Conservation (phyloP, 2,329 filamentous ascomycete genomes). For the Sclerotinia borealis region DNA sequence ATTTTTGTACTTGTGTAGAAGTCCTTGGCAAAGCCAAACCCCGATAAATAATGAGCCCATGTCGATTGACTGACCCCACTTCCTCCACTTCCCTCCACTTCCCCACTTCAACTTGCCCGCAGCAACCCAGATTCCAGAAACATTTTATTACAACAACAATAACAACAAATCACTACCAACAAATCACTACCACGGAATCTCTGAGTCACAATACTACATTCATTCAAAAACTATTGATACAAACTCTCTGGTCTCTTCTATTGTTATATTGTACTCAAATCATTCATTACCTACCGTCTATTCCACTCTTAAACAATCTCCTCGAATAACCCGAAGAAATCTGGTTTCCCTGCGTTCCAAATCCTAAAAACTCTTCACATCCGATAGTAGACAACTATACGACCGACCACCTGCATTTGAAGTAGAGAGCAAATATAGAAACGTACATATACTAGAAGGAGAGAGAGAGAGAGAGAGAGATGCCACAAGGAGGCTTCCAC, state of each 20-base stretch:
- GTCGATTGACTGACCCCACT: no score
- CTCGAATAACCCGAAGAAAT: neutral
- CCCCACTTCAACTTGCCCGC: neutral
- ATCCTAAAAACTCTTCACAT: neutral
- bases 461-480: neutral
- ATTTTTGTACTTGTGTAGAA: no score
- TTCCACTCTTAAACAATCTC: neutral
- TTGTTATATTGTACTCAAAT: neutral
- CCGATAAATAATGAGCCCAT: neutral
- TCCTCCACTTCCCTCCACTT: no score
- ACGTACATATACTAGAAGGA: neutral
- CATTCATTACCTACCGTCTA: neutral
- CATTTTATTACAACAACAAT: neutral
- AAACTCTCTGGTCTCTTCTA: neutral
- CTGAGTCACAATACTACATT: neutral
- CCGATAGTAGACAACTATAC: neutral
- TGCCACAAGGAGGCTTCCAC: conserved; percentile 38
- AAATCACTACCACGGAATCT: no score
- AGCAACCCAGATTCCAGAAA: conserved; percentile 2
- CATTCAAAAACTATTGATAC: no score
- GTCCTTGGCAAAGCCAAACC: no score
- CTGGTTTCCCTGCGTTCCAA: conserved; percentile 5
- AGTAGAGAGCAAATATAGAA: neutral
- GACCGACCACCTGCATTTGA: neutral
- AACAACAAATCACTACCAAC: no score